These are phyloP conservation scores for Lipomyces chichibuensis DNA, from an alignment of 805 yeast species.

Conservation along the genomic window DNA sequence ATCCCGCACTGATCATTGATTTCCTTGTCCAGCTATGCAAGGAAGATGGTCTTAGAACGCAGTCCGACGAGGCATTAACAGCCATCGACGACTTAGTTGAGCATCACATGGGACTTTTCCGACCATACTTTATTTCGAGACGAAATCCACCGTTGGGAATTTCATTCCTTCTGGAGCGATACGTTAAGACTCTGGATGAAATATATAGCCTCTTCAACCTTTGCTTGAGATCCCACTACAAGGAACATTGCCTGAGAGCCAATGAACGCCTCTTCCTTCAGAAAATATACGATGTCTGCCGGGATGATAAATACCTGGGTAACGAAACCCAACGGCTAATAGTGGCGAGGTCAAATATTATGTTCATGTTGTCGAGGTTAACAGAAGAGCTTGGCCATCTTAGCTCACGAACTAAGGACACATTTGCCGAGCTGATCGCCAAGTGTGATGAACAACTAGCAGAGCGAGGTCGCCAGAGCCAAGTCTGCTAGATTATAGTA, in stretches of 20 bases:
- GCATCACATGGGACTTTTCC: constrained; percentile 15
- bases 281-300: neutral
- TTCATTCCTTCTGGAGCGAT: constrained; percentile 5
- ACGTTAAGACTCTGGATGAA: constrained; percentile 18
- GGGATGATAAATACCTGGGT: constrained; percentile 4
- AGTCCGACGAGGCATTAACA: neutral
- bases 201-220: constrained; percentile 11
- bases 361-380: neutral
- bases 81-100: neutral
- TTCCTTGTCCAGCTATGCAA: neutral
- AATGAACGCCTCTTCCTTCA: constrained; percentile 1
- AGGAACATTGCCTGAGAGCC: neutral
- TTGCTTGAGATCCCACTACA: neutral
- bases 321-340: constrained; percentile 1
- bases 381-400: neutral
- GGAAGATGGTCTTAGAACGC: neutral
- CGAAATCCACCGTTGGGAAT: neutral
- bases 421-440: neutral
- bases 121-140: constrained; percentile 22
- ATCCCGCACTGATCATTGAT: neutral
- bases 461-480: neutral
- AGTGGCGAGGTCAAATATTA: neutral
- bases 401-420: neutral
- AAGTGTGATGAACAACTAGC: neutral
- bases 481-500: neutral